Evolutionary conservation across 78 protist species (phyloP), one percentile per base, ranked within the genome.

Genomic region (Carpediemonas membranifera): DNA sequence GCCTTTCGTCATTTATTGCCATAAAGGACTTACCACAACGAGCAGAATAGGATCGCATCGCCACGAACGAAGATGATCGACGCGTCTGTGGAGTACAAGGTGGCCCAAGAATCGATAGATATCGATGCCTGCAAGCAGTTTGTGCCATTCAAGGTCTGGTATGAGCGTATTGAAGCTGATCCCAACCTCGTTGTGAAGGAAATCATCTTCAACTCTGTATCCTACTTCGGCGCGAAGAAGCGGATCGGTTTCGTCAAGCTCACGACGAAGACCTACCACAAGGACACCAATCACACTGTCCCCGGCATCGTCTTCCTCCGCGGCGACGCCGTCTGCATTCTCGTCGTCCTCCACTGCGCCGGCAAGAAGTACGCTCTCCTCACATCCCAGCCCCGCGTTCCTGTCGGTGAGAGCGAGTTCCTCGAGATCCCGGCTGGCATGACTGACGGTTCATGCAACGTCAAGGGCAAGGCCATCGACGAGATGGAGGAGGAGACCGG

Each of bases 401-500:
- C 77, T 1, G 13, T 21, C 19, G 68, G 68, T 7, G 7, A 31
- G 7, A 14, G 1, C 19, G 59, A 27, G 13, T 28, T 71, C 52
- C 30, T 7, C 21, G 77, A 71, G 58, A 65, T 71, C 52, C 77
- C 77, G 3, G 77, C 77, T 1, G 77, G 77, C 1, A 71, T 71
- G 77, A 52, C 59, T 2, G 77, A 71, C 68, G 63, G 21, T 50
- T 34, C 61, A 19, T 63, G 64, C 34, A 57, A 71, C 34, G 57
- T 71, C n/a, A 59, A 21, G 21, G 77, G 77, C 25, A 57, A 43
- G 1, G 77, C 77, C 31, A 66, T 66, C 25, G 52, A 68, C 18
- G 73, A 71, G 59, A 11, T 71, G 61, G 7, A 60, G 68, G 77
- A 71, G 36, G 77, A 71, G 50, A 71, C 77, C 2, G 68, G 77